Evolutionary conservation across 1,284 basidiomycete genomes (phyloP).

Genomic region (Ustilago loliicola): DNA sequence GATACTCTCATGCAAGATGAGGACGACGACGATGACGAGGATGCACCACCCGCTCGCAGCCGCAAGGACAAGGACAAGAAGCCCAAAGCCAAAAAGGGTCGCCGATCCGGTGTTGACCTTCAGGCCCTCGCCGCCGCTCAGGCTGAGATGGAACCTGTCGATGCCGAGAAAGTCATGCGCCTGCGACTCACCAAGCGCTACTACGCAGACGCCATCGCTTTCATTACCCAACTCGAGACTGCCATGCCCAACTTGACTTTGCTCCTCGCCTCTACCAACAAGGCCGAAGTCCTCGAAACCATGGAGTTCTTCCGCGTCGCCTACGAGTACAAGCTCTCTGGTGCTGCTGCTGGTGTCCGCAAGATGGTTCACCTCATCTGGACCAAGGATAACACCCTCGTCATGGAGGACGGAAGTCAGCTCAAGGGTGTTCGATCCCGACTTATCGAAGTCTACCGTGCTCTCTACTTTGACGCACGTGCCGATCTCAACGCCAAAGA

Average conservation of each 20-base stretch:
- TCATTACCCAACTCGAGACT: slow-evolving; percentile 85
- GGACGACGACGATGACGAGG: slow-evolving; percentile 25
- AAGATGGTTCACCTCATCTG: slow-evolving; percentile 98
- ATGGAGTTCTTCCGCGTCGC: slow-evolving; percentile 94
- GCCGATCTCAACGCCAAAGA: slow-evolving; percentile 79
- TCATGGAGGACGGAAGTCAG: slow-evolving; percentile 83
- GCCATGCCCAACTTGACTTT: slow-evolving; percentile 82
- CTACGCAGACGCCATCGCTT: slow-evolving; percentile 86
- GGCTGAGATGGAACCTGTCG: slow-evolving; percentile 59
- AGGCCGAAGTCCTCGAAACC: slow-evolving; percentile 91
- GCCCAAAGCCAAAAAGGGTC: slow-evolving; percentile 59
- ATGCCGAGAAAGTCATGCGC: slow-evolving; percentile 73
- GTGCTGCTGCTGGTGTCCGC: slow-evolving; percentile 79
- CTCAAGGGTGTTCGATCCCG: slow-evolving; percentile 88
- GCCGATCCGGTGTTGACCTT: slow-evolving; percentile 71
- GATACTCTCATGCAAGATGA: slow-evolving; percentile 37
- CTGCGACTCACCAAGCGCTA: slow-evolving; percentile 88
- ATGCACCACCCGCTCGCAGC: slow-evolving; percentile 19
- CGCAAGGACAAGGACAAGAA: slow-evolving; percentile 16
- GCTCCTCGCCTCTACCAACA: slow-evolving; percentile 89
- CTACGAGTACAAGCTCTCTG: slow-evolving; percentile 84
- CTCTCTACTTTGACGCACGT: slow-evolving; percentile 81
- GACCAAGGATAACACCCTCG: slow-evolving; percentile 91
- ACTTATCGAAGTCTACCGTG: slow-evolving; percentile 89
- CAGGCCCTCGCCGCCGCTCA: slow-evolving; percentile 58